Base-by-base conservation (phyloP, 768 basidiomycete species). In the Collybia sordida region DNA sequence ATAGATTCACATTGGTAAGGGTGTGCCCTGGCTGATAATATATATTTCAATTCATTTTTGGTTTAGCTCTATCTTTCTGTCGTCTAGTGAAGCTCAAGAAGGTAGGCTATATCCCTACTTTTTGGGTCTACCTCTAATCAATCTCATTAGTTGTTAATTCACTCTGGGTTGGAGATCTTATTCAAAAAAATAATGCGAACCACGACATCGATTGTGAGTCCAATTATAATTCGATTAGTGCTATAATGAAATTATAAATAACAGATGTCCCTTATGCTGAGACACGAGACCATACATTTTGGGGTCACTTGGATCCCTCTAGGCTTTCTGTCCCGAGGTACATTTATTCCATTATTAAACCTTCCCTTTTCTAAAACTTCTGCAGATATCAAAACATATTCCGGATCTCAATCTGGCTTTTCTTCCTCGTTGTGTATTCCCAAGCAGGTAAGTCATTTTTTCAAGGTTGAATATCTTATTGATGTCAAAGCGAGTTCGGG, bases 1-100 rank as follows among this genome's bases (percentile, higher is more conserved):
- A 90, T 96, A 53, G 95, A 98, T 65, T 82, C 90, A 47, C 83
- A 93, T 58, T 92, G 93, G 91, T 93, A 59, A 18, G 55, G 34
- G 12, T 18, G 9, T 17, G 14, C 28, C 21, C 9, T 19, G 9
- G 22, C 49, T 47, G 9, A 22, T 11, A 46, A 38, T 17, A 17
- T 24, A 15, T 25, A 18, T 36, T 36, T 23, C 44, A 37, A 37
- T 15, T 34, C 28, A 15, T 27, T 34, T 43, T 3, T 51, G 7
- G 3, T 31, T 31, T 45, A 92, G 90, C 56, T 79, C 83, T 5
- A 88, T 90, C 57, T 94, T 95, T 64, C 66, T 95, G 36, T 92
- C 92, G 8, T 94, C 91, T 0, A 83, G 65, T 42, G 93, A 94
- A 69, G 84, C 90, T 12, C 93, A 96, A 64, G 79, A 88, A 60